These are phyloP conservation scores for Xerocomus amazonicus DNA, from an alignment of 1,284 basidiomycete species.

Conservation along the genomic window DNA sequence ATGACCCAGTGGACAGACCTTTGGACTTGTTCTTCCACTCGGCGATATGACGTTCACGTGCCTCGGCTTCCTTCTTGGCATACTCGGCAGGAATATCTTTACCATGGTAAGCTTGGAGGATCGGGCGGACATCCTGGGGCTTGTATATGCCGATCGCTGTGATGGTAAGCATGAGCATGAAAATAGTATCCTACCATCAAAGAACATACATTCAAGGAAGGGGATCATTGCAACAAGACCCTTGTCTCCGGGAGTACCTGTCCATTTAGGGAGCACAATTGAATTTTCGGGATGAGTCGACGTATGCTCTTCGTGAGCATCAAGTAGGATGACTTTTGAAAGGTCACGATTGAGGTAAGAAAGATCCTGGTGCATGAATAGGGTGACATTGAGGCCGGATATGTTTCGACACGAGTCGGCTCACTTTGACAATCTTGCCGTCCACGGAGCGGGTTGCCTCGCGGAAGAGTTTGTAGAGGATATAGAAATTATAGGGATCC, in stretches of 20 bases:
- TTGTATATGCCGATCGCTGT: constrained; percentile 88
- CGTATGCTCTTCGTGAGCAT: constrained; percentile 79
- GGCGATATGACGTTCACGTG: constrained; percentile 72
- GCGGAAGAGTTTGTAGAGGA: constrained; percentile 87
- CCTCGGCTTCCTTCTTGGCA: constrained; percentile 80
- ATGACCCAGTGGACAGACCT: constrained; percentile 41
- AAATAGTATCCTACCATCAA: neutral
- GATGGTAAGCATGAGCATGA: constrained; percentile 6
- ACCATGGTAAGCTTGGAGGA: constrained; percentile 80
- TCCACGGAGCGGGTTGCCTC: constrained; percentile 82
- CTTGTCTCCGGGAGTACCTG: constrained; percentile 73
- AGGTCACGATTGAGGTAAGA: constrained; percentile 92
- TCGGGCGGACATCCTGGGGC: constrained; percentile 81
- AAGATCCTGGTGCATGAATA: constrained; percentile 59
- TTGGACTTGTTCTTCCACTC: constrained; percentile 73
- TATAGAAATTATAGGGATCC: constrained; percentile 89
- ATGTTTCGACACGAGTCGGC: constrained; percentile 3
- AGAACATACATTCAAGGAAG: constrained; percentile 85
- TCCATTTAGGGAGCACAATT: constrained; percentile 85
- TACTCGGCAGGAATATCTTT: constrained; percentile 91
- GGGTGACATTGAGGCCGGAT: neutral
- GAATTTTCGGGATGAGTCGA: constrained; percentile 88
- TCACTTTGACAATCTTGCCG: constrained; percentile 78
- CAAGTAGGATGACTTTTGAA: constrained; percentile 86
- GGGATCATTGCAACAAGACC: constrained; percentile 91